These are phyloP conservation scores for Malus orientalis DNA, from an alignment of 306 rosid species.

Conservation along the genomic window DNA sequence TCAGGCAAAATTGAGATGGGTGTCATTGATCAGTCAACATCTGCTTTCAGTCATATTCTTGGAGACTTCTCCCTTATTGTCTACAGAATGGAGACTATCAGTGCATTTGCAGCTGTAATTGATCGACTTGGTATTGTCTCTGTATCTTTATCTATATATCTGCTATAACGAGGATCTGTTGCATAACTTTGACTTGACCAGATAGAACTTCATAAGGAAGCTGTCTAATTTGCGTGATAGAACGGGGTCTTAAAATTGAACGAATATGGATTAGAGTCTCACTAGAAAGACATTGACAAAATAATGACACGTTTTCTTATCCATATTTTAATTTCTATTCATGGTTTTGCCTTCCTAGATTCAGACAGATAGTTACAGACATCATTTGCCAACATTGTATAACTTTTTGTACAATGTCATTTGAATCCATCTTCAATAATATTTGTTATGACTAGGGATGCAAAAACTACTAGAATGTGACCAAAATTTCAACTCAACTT, in stretches of 20 bases:
- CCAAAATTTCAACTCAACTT: background rate
- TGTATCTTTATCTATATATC: conserved; percentile 4
- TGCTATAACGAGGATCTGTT: conserved; percentile 7
- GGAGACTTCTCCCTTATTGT: conserved; percentile 89
- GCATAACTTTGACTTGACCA: background rate
- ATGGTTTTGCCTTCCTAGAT: background rate
- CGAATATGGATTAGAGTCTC: background rate
- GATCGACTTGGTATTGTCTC: conserved; percentile 74
- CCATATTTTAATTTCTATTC: background rate
- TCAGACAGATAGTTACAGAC: background rate
- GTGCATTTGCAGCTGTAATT: conserved; percentile 93
- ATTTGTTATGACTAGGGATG: background rate
- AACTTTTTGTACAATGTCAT: background rate
- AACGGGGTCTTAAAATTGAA: background rate
- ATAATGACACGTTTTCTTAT: background rate
- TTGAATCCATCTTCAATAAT: background rate
- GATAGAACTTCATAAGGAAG: background rate
- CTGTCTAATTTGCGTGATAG: background rate
- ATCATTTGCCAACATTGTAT: background rate
- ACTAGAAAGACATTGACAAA: background rate
- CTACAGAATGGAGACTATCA: conserved; percentile 85
- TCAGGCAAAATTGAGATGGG: conserved; percentile 97
- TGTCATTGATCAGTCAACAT: conserved; percentile 90
- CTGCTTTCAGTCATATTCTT: conserved; percentile 93
- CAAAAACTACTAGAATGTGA: background rate